Conservation (phyloP, 257 asterid genomes). For the Nicotiana undulata region DNA sequence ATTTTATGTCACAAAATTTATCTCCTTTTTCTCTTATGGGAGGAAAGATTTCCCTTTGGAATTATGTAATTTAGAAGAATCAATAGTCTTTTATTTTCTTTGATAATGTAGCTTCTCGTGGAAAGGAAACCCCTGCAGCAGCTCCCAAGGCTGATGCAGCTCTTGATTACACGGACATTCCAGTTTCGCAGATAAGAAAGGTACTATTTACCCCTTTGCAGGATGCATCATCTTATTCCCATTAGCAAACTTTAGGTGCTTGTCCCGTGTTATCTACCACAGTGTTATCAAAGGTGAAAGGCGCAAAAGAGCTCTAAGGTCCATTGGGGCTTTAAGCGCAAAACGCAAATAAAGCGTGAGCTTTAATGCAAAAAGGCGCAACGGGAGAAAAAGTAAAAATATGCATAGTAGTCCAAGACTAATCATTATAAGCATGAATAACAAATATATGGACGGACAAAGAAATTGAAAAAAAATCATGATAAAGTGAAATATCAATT, state of each 20-base stretch:
- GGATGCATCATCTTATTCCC: neutral
- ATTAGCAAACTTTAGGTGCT: too few species aligned
- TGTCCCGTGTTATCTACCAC: constrained; percentile 5
- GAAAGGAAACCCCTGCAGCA: constrained; percentile 53
- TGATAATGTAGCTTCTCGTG: constrained; percentile 56
- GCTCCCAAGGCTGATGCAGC: constrained; percentile 55
- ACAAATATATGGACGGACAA: too few species aligned
- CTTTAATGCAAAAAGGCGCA: too few species aligned
- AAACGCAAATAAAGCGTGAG: too few species aligned
- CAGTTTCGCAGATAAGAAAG: constrained; percentile 91
- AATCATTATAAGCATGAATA: too few species aligned
- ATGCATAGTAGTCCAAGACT: too few species aligned
- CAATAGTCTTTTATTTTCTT: constrained; percentile 20
- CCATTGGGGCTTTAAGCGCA: too few species aligned
- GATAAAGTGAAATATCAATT: too few species aligned
- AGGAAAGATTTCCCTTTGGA: neutral
- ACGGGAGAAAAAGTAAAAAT: too few species aligned
- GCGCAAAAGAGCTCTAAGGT: too few species aligned
- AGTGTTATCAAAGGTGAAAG: too few species aligned
- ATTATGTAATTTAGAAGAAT: neutral
- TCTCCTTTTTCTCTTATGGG: neutral
- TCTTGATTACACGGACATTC: constrained; percentile 69
- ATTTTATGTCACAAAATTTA: neutral
- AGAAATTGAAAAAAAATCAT: too few species aligned
- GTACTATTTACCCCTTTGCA: constrained; percentile 24